A percentile compares a stretch with the other conserved stretches of the same genome.
These are phyloP conservation scores for Plasmodium ovale DNA, from an alignment of 169 alveolate species.

Conservation along the genomic window DNA sequence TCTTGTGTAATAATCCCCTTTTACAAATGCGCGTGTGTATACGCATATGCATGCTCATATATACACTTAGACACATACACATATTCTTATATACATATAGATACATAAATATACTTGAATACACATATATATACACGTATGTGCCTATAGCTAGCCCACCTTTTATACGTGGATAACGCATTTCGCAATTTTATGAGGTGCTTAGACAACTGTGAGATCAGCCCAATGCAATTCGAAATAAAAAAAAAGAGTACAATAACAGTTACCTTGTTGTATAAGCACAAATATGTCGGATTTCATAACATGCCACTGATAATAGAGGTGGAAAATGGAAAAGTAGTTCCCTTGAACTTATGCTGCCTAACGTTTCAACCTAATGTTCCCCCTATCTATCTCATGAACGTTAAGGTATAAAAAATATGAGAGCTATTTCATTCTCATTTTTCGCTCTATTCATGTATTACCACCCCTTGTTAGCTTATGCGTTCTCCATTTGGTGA, in stretches of 20 bases:
- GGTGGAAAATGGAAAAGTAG: constrained; percentile 71
- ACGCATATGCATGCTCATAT: no score
- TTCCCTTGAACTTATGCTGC: constrained; percentile 49
- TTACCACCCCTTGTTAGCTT: constrained; percentile 5
- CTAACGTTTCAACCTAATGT: constrained; percentile 48
- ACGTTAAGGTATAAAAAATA: constrained; percentile 49
- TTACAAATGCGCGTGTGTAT: no score
- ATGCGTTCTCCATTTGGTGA: not conserved
- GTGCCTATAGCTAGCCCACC: constrained; percentile 30
- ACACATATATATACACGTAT: not conserved
- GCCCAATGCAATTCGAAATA: constrained; percentile 48
- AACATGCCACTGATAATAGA: constrained; percentile 75
- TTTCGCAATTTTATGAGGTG: constrained; percentile 69
- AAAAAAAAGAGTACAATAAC: constrained; percentile 41
- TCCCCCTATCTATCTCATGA: constrained; percentile 66
- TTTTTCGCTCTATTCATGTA: not conserved
- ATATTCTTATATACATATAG: not conserved
- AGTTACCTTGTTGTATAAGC: constrained; percentile 53
- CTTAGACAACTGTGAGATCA: constrained; percentile 57
- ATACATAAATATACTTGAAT: not conserved
- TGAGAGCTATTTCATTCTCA: not conserved
- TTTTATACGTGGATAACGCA: constrained; percentile 67
- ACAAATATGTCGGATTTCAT: constrained; percentile 68
- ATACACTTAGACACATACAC: not conserved
- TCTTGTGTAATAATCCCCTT: no score